Evolutionary conservation across 495 filamentous ascomycete genomes (phyloP).

Genomic region (Neurospora cerealis): DNA sequence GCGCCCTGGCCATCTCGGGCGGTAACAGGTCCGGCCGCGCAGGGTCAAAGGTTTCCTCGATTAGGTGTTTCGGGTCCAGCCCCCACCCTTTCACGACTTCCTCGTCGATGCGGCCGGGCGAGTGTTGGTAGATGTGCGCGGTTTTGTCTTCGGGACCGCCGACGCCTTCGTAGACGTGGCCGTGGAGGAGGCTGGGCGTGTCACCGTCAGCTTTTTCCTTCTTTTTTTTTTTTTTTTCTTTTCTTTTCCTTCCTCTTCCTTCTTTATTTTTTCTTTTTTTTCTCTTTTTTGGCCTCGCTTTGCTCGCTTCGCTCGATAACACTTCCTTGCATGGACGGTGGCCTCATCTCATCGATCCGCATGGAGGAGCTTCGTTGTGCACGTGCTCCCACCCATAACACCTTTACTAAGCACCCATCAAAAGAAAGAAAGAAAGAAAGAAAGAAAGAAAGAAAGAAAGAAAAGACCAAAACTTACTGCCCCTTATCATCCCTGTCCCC

Average conservation of each 20-base stretch:
- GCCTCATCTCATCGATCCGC: no score
- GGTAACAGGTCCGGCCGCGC: constrained; percentile 6
- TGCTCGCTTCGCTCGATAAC: background rate
- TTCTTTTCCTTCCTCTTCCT: no score
- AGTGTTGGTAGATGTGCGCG: constrained; percentile 18
- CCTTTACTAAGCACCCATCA: no score
- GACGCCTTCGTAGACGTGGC: constrained; percentile 20
- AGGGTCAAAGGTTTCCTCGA: background rate
- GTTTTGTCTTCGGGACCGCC: constrained; percentile 27
- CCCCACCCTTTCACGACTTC: constrained; percentile 5
- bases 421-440: no score
- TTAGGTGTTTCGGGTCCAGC: constrained; percentile 1
- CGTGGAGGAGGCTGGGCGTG: constrained; percentile 4
- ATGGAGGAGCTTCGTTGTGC: no score
- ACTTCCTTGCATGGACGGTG: no score
- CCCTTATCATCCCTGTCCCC: constrained; percentile 26
- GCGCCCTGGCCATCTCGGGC: background rate
- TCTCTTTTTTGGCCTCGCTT: background rate
- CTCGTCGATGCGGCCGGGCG: constrained; percentile 15
- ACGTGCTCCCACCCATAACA: no score
- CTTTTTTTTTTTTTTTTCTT: background rate
- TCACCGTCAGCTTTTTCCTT: background rate
- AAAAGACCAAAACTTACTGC: constrained; percentile 12
- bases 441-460: no score
- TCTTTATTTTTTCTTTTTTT: no score